These are phyloP conservation scores for Gnomoniopsis sp. DNA, from an alignment of 2,329 filamentous ascomycete species.

Conservation along the genomic window DNA sequence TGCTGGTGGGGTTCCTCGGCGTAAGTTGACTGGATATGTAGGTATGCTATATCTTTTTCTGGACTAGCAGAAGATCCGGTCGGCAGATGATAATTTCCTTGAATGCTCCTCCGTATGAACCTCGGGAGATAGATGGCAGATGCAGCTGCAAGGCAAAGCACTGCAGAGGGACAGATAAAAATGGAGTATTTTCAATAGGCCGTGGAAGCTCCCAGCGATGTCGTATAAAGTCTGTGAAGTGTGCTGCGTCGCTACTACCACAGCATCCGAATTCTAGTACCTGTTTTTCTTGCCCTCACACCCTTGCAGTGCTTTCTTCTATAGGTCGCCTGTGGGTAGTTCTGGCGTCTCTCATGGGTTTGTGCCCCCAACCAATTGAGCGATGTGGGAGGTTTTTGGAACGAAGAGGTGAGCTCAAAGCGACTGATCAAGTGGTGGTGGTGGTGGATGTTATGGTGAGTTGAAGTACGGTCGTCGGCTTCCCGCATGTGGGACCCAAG, in stretches of 20 bases:
- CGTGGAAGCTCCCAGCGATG: background rate
- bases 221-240: constrained; percentile 3
- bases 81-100: background rate
- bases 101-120: background rate
- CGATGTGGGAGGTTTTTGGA: background rate
- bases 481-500: constrained; percentile 14
- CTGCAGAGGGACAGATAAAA: constrained; percentile 7
- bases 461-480: constrained; percentile 14
- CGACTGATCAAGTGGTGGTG: constrained; percentile 7
- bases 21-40: background rate
- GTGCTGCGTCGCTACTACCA: constrained; percentile 8
- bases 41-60: background rate
- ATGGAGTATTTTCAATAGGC: constrained; percentile 14
- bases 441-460: constrained; percentile 4
- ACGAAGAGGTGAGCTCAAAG: background rate
- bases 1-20: no score
- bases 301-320: background rate
- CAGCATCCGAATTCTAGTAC: constrained; percentile 7
- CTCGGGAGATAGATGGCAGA: background rate
- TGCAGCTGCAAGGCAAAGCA: background rate
- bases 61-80: background rate
- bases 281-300: background rate
- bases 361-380: background rate
- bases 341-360: background rate
- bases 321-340: background rate